phyloP scores from a whole-genome alignment of 148 eudicot genomes.

The Vaccinium vitisidaea region DNA sequence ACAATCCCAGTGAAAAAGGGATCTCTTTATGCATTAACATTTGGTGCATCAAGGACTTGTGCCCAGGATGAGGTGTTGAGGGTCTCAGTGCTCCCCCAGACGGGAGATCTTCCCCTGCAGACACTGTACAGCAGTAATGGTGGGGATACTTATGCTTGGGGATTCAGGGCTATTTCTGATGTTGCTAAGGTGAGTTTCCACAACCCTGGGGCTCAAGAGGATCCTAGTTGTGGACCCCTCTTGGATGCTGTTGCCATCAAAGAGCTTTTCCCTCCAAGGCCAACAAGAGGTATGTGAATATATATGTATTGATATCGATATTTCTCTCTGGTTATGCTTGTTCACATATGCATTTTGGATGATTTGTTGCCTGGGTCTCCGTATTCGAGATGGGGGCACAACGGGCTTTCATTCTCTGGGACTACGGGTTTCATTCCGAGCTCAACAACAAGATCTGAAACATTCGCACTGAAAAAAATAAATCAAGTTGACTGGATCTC shows the following conservation, averaged over 20 bases:
- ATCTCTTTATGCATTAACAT: background rate
- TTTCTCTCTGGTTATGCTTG: background rate
- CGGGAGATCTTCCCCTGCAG: background rate
- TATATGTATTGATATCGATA: background rate
- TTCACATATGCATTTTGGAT: background rate
- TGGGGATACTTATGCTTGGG: conserved; percentile 8
- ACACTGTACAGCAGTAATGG: background rate
- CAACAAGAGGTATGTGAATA: background rate
- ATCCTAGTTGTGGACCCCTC: conserved; percentile 12
- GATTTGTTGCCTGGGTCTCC: background rate
- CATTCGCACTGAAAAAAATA: no score
- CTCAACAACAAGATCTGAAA: no score
- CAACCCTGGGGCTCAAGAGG: background rate
- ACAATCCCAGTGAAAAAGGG: background rate
- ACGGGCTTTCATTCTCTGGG: no score
- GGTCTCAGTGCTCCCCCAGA: background rate
- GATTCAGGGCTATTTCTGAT: background rate
- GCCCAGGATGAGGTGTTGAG: background rate
- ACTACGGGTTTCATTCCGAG: no score
- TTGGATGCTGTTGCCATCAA: conserved; percentile 8
- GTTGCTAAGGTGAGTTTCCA: background rate
- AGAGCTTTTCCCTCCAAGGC: background rate
- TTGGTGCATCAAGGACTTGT: background rate
- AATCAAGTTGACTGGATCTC: no score
- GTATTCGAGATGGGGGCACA: no score